phyloP scores from a whole-genome alignment of 129 eudicot genomes.

The Deinandra increscens region DNA sequence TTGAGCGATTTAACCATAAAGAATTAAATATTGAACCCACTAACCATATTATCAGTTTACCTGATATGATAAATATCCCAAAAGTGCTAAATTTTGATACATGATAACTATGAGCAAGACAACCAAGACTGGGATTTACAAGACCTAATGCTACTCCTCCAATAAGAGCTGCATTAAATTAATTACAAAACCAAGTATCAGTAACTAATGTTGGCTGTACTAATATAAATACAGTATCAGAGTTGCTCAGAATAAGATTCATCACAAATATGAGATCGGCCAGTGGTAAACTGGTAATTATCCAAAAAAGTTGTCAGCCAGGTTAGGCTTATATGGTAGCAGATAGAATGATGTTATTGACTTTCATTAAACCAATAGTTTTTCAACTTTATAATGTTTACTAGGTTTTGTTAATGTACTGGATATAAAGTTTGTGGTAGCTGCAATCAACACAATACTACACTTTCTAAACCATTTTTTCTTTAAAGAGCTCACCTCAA shows the following conservation, averaged over 20 bases:
- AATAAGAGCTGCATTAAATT: conserved; percentile 69
- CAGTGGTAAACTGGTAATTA: not conserved
- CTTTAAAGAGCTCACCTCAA: not conserved
- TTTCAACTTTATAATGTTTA: not conserved
- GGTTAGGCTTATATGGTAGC: not conserved
- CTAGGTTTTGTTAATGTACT: not conserved
- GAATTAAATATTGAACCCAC: not conserved
- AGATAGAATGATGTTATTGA: not conserved
- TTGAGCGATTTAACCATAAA: not conserved
- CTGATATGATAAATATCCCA: conserved; percentile 83
- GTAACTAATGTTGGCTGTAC: conserved; percentile 12
- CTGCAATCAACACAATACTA: not conserved
- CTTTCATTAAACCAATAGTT: not conserved
- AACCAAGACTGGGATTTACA: conserved; percentile 74
- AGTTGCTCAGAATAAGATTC: conserved; percentile 6
- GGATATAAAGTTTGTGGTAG: not conserved
- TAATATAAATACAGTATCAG: not conserved
- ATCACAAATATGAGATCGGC: conserved; percentile 5
- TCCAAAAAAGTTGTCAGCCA: conserved; percentile 1
- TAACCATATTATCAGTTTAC: conserved; percentile 34
- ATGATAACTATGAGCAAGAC: conserved; percentile 67
- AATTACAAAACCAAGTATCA: conserved; percentile 21
- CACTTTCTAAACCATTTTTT: not conserved
- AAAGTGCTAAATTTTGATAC: conserved; percentile 74
- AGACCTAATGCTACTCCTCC: conserved; percentile 79